Evolutionary conservation across 768 basidiomycete genomes (phyloP), one percentile per base, ranked within the genome.

Genomic region (Boletellus sp.): DNA sequence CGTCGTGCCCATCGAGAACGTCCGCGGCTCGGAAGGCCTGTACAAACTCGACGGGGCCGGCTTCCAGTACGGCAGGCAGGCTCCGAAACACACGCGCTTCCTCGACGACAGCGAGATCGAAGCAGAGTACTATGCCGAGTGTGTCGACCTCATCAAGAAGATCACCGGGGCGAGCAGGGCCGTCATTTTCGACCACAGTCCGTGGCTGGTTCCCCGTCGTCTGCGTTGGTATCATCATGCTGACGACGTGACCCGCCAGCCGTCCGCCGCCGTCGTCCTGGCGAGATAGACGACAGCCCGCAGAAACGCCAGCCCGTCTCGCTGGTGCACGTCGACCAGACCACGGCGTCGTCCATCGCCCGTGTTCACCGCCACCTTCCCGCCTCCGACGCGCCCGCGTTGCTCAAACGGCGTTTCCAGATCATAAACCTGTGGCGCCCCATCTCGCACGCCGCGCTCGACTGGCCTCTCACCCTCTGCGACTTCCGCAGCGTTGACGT

Each of bases 341-440:
- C 75, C 0, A 52, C 68, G 0, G 55, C 54, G 1, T 70, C 75
- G 6, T 70, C 75, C 26, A 56, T 64, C 19, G 71, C 70, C 8
- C 71, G 75, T 4, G 78, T 79, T 13, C 63, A 68, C 32, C 69
- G 69, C 32, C 76, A 78, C 54, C 69, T 76, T 12, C 74, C 76
- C 0, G 47, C 63, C 2, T 64, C 58, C 40, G 75, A 78, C 35
- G 75, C 67, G 0, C 66, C 66, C 53, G 62, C 31, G 37, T 56
- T 78, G 42, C 68, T 78, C 32, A 60, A 70, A 52, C 61, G 67
- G 20, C 75, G 78, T 51, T 79, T 76, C 62, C 77, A 78, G 55
- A 75, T 80, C 53, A 71, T 80, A 52, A 79, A 79, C 60, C 61
- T 80, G 49, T 80, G 79, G 79, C 71, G 78, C 19, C 78, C 78